Base-by-base conservation (phyloP, 2,329 filamentous ascomycete species). In the Alternaria metachromatica region DNA sequence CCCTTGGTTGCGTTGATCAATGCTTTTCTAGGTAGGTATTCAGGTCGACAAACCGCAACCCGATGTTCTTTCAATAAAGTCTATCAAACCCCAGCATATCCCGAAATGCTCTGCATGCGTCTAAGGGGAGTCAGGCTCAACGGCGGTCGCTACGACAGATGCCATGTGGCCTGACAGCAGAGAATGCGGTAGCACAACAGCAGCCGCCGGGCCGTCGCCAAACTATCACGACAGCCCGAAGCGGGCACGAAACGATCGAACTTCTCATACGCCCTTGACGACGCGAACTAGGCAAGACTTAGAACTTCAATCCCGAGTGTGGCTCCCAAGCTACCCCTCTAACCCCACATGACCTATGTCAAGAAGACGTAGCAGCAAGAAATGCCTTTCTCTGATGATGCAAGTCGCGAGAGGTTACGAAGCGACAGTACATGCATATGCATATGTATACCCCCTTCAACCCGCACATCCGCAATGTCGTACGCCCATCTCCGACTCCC, bases 121-220 rank as follows among this genome's bases (percentile, higher is more conserved):
- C 15, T 6, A n/a, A 10, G 51, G 33, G 21, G 37, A 43, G 33
- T 55, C 13, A 26, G 41, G 8, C 13, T 43, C 33, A 43, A 20
- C 23, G 11, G 13, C 15, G 9, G 21, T 51, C 28, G 28, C 49
- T 51, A 33, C 49, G 28, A 55, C 23, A 41, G 33, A 20, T 55
- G 51, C 23, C 30, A 55, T 55, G 33, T 43, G 51, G 51, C 33
- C 51, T 55, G 33, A 55, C 37, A 55, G 51, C 49, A 37, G 49
- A 20, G n/a, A 33, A 37, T 37, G 28, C 28, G 28, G 49, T 51
- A 51, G 49, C 18, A 51, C 28, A 33, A 51, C 49, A 51, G 28
- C 20, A 51, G 28, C 49, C 49, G 33, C 28, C 49, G 28, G 28
- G 49, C 33, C 18, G 28, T 51, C 49, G 49, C 18, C 20, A 18